These are phyloP conservation scores for Amniculicola lignicola DNA, from an alignment of 495 filamentous ascomycete genomes.

Conservation along the genomic window DNA sequence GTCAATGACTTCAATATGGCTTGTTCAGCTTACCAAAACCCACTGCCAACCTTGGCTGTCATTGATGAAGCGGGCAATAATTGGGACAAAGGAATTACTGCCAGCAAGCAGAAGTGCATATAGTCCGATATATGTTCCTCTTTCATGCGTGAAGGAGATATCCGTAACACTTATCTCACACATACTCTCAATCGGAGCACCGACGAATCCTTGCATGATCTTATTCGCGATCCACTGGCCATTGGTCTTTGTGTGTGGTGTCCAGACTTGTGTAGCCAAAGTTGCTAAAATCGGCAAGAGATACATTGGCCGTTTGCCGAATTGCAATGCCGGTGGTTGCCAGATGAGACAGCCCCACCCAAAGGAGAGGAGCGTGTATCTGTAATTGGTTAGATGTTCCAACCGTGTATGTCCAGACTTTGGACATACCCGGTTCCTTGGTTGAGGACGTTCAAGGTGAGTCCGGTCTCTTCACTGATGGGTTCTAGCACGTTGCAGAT, in stretches of 20 bases:
- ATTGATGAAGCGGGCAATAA: slow-evolving; percentile 66
- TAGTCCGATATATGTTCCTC: slow-evolving; percentile 62
- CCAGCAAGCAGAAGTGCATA: slow-evolving; percentile 62
- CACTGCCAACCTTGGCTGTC: slow-evolving; percentile 61
- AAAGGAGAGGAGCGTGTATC: slow-evolving; percentile 51
- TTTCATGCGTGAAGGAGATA: slow-evolving; percentile 65
- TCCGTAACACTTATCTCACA: slow-evolving; percentile 62
- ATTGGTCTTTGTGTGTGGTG: slow-evolving; percentile 48
- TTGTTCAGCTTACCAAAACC: slow-evolving; percentile 46
- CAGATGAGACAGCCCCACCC: slow-evolving; percentile 66
- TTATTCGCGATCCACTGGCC: slow-evolving; percentile 64
- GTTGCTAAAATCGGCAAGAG: slow-evolving; percentile 57
- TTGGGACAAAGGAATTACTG: slow-evolving; percentile 62
- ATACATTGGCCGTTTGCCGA: slow-evolving; percentile 64
- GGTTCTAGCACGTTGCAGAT: slow-evolving; percentile 62
- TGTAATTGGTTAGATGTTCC: slow-evolving; percentile 1
- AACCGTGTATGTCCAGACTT: not conserved
- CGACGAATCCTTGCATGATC: slow-evolving; percentile 62
- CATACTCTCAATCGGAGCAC: slow-evolving; percentile 61
- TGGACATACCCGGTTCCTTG: slow-evolving; percentile 62
- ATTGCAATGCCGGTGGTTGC: slow-evolving; percentile 66
- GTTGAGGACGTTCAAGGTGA: slow-evolving; percentile 54
- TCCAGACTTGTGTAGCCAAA: slow-evolving; percentile 49
- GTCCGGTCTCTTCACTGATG: slow-evolving; percentile 53
- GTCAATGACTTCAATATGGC: no score